These are phyloP conservation scores for Lathyrus sativus DNA, from an alignment of 306 rosid species.

Conservation along the genomic window DNA sequence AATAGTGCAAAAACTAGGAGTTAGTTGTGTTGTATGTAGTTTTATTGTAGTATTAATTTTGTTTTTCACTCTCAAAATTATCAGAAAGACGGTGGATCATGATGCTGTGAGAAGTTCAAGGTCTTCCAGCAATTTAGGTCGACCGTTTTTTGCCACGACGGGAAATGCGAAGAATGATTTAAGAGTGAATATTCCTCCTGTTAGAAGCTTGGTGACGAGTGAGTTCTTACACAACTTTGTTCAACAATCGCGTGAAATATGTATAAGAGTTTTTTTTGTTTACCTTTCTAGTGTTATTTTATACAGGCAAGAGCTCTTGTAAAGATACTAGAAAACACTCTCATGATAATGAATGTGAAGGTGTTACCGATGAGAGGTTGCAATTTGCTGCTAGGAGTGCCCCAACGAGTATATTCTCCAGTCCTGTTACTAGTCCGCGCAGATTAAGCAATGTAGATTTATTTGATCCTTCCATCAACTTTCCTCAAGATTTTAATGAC, in stretches of 20 bases:
- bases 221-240: slow-evolving; percentile 36
- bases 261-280: slow-evolving; percentile 22
- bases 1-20: neutral
- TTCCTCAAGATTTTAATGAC: slow-evolving; percentile 48
- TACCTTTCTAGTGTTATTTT: slow-evolving; percentile 21
- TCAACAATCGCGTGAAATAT: slow-evolving; percentile 32
- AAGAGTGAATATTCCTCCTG: slow-evolving; percentile 40
- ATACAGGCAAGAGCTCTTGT: slow-evolving; percentile 45
- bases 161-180: slow-evolving; percentile 34
- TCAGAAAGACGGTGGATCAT: slow-evolving; percentile 55
- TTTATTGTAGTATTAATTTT: neutral
- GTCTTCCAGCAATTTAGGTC: slow-evolving; percentile 41
- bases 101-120: slow-evolving; percentile 32
- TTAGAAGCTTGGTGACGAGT: slow-evolving; percentile 32
- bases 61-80: slow-evolving; percentile 9
- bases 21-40: neutral
- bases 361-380: slow-evolving; percentile 39
- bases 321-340: slow-evolving; percentile 40
- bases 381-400: slow-evolving; percentile 68
- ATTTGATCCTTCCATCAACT: slow-evolving; percentile 38
- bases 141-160: slow-evolving; percentile 37
- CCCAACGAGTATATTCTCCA: slow-evolving; percentile 67
- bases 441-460: slow-evolving; percentile 50
- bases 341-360: slow-evolving; percentile 40
- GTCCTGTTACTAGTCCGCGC: slow-evolving; percentile 85